phyloP scores from a whole-genome alignment of 2,329 filamentous ascomycete species.

The Zymoseptoria tritici region DNA sequence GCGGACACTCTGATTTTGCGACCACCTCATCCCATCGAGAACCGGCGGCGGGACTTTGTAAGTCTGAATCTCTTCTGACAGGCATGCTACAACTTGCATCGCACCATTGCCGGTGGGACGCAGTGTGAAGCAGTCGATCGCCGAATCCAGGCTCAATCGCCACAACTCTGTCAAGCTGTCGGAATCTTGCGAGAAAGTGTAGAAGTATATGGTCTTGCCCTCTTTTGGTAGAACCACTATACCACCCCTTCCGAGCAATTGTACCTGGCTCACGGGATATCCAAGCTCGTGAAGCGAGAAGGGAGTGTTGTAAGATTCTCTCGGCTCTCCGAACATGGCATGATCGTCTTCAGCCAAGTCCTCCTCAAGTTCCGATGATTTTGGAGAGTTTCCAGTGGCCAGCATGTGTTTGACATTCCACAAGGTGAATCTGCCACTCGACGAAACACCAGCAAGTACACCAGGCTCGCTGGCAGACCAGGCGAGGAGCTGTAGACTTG shows the following conservation, averaged over 20 bases:
- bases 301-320: constrained; percentile 12
- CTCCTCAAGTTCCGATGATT: background rate
- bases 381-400: background rate
- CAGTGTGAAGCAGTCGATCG: constrained; percentile 15
- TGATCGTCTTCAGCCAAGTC: constrained; percentile 15
- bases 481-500: constrained; percentile 6
- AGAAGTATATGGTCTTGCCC: constrained; percentile 16
- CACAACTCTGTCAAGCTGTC: constrained; percentile 14
- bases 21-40: constrained; percentile 17
- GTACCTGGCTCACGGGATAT: constrained; percentile 6
- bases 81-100: constrained; percentile 10
- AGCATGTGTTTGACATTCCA: background rate
- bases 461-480: constrained; percentile 7
- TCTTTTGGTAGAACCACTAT: constrained; percentile 16
- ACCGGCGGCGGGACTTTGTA: constrained; percentile 15
- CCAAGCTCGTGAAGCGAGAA: constrained; percentile 6
- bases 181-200: constrained; percentile 13
- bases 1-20: background rate
- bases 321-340: constrained; percentile 15
- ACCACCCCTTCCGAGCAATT: constrained; percentile 20
- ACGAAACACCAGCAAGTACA: background rate
- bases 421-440: background rate
- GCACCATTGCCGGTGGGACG: constrained; percentile 1
- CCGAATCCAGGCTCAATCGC: constrained; percentile 12
- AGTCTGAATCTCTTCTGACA: constrained; percentile 7